These are phyloP conservation scores for Pseudopediastrum boryanum DNA, from an alignment of 139 green algal genomes.

Conservation along the genomic window DNA sequence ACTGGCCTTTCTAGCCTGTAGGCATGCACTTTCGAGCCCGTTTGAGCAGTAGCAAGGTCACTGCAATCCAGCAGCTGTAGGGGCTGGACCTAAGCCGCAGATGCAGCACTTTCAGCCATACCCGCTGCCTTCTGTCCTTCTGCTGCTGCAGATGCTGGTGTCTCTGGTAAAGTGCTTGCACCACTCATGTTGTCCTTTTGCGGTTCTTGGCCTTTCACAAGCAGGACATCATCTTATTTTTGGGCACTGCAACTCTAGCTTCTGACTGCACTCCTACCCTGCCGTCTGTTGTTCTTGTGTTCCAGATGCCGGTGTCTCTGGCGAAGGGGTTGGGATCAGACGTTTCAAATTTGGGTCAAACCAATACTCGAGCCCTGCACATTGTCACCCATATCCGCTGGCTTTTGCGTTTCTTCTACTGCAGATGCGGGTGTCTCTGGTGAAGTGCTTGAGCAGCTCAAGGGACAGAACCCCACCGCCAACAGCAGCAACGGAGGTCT, in stretches of 20 bases:
- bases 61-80: background rate
- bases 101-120: background rate
- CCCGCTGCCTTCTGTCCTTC: background rate
- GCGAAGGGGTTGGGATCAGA: too few relatives aligned
- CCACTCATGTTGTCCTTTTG: background rate
- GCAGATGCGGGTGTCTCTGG: constrained; percentile 81
- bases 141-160: background rate
- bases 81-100: background rate
- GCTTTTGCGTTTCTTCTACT: constrained; percentile 76
- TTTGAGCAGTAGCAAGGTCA: too few relatives aligned
- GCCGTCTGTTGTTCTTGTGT: background rate
- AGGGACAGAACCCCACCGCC: background rate
- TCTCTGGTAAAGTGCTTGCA: background rate
- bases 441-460: constrained; percentile 69
- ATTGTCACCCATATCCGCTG: too few relatives aligned
- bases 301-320: constrained; percentile 90
- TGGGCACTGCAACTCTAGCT: too few relatives aligned
- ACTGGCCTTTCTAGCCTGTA: background rate
- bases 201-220: background rate
- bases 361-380: too few relatives aligned
- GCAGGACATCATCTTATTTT: too few relatives aligned
- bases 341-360: too few relatives aligned
- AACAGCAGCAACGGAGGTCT: constrained; percentile 14
- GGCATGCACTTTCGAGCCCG: too few relatives aligned
- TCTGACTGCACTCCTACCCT: too few relatives aligned